Evolutionary conservation across 2,329 filamentous ascomycete species (phyloP).

Genomic region (Biscogniauxia sp.): DNA sequence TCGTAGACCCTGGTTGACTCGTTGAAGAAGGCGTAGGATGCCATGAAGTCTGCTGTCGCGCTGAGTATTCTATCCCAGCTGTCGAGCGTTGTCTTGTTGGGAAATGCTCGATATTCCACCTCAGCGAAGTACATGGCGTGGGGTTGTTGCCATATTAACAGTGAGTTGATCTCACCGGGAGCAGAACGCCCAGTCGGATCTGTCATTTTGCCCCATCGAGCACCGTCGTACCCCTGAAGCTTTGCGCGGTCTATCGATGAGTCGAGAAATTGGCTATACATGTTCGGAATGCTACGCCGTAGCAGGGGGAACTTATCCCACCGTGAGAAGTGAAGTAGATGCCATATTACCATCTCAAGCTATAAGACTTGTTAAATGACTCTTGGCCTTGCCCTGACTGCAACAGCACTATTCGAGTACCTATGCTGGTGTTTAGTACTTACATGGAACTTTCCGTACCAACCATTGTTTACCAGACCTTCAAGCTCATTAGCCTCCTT

Average conservation of each 20-base stretch:
- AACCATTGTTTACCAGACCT: conserved; percentile 53
- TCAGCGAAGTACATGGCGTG: conserved; percentile 61
- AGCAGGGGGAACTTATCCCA: conserved; percentile 48
- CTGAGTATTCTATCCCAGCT: conserved; percentile 54
- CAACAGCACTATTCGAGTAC: neutral
- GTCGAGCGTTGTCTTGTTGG: conserved; percentile 40
- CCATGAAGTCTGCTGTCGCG: conserved; percentile 58
- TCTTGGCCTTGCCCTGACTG: too few relatives aligned
- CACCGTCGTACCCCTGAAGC: conserved; percentile 42
- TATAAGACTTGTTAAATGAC: conserved; percentile 15
- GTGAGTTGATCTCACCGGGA: conserved; percentile 59
- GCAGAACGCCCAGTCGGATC: conserved; percentile 54
- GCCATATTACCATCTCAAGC: conserved; percentile 55
- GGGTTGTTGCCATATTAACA: conserved; percentile 63
- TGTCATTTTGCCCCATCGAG: conserved; percentile 54
- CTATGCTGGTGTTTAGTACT: conserved; percentile 9
- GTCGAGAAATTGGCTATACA: conserved; percentile 46
- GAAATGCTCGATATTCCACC: conserved; percentile 48
- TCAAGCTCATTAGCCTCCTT: conserved; percentile 14
- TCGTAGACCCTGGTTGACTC: conserved; percentile 49
- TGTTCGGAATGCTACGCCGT: conserved; percentile 42
- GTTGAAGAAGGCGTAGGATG: conserved; percentile 55
- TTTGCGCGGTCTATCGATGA: conserved; percentile 37
- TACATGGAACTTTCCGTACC: conserved; percentile 55
- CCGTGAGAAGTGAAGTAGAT: conserved; percentile 48